Evolutionary conservation across 371 early-diverging fungal species (phyloP), one percentile per base, ranked within the genome.

Genomic region (Apophysomyces sp.): DNA sequence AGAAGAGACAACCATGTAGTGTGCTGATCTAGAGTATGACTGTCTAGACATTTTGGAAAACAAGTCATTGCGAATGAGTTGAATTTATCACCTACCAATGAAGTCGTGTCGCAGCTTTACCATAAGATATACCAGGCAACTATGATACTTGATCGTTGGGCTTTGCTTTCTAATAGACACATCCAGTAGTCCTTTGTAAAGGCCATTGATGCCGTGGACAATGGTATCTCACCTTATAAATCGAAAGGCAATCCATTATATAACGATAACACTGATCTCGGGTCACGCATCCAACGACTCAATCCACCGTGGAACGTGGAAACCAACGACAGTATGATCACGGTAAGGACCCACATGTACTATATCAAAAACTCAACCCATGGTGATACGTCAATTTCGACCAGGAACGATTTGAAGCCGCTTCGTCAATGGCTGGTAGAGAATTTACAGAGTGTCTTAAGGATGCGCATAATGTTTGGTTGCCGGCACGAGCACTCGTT

Each of bases 11-110:
- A 26, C 6, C 13, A 44, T 18, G 16, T n/a, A n/a, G 13, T 21
- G 39, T 18, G 39, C 39, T 16, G 8, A 57, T 29, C 12, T 9
- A 40, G 15, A 60, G 73, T 49, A 74, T 72, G 58, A 69, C 13
- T 55, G 64, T 28, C 34, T 68, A 72, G 83, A 74, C 92, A 93
- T 71, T 93, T 87, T 71, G 93, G 94, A n/a, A 77, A 82, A 57
- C 75, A 84, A 55, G 87, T 91, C 15, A 83, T 94, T 32, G 78
- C 81, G 0, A 55, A 68, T 11, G 60, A 83, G 15, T 65, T 93
- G 13, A 60, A 61, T 8, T 70, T 82, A 61, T 69, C 65, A 29
- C 74, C 67, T 8, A 69, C 73, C 2, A 79, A 84, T 39, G 49
- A 62, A 31, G 62, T 63, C 49, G 72, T 82, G 3, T 84, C 83